Conservation (phyloP, 2,329 filamentous ascomycete species). For the Huntiella moniliformis region DNA sequence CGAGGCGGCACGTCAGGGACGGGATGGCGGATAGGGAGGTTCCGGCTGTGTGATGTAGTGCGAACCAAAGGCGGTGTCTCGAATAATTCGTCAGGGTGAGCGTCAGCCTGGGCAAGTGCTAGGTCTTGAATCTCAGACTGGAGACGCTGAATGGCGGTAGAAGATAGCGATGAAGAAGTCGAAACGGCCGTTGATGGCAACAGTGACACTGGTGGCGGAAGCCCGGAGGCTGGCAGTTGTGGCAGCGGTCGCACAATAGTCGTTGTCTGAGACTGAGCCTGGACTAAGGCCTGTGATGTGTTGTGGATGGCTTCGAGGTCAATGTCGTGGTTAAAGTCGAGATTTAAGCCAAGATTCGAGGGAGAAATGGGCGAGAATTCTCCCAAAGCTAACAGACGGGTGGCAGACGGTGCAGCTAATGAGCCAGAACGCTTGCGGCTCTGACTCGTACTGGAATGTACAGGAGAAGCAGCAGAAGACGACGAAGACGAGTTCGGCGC, state of each 20-base stretch:
- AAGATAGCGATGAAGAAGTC: constrained; percentile 7
- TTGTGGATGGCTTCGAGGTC: constrained; percentile 1
- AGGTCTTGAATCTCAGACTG: constrained; percentile 7
- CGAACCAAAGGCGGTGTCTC: constrained; percentile 24
- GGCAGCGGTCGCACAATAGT: background rate
- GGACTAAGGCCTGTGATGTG: background rate
- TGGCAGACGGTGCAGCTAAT: background rate
- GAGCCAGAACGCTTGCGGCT: background rate
- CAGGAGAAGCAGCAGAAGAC: too few relatives aligned
- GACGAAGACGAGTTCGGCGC: too few relatives aligned
- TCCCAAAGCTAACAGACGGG: constrained; percentile 1
- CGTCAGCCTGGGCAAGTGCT: constrained; percentile 12
- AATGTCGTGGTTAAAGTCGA: constrained; percentile 4
- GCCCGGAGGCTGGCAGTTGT: background rate
- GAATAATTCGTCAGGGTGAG: too few relatives aligned
- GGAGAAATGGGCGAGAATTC: constrained; percentile 9
- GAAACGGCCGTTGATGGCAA: background rate
- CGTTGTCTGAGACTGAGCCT: background rate
- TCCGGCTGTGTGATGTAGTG: constrained; percentile 24
- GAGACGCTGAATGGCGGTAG: constrained; percentile 13
- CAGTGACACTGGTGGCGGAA: background rate
- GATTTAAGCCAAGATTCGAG: background rate
- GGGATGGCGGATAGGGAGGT: constrained; percentile 34
- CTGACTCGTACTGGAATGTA: too few relatives aligned
- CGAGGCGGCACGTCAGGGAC: constrained; percentile 42